Base-by-base conservation (phyloP, 352 stramenopile species). In the Globisporangium iwayamae region DNA sequence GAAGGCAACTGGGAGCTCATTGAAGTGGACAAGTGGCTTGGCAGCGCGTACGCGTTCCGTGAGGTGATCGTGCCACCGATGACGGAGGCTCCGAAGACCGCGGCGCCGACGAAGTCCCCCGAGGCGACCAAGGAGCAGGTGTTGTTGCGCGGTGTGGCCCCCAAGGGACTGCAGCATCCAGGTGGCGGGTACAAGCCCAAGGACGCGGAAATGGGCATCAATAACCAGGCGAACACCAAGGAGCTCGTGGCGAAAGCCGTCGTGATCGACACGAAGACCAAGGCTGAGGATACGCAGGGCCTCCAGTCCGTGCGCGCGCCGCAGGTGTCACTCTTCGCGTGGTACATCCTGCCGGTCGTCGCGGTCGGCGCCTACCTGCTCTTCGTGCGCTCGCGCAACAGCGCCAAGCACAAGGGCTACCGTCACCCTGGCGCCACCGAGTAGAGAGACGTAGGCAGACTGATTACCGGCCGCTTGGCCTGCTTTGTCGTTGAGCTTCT, bases 11-110 rank as follows among this genome's bases (percentile, higher is more conserved):
- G 85, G 85, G 69, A 84, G 56, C 56, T 85, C 43, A 62, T 87
- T 13, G 78, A 94, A 60, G 79, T 94, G 13, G 85, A 91, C 66
- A 86, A 90, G 66, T 91, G 83, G 85, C 69, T 94, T 22, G 70
- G 74, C 34, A 75, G 71, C 61, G 83, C 76, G 22, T 94, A 81
- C 66, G 76, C 64, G 13, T 94, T 84, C 65, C 74, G 72, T 32
- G 83, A 92, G 22, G 77, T 85, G n/a, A 61, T 60, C 22, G 68
- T 83, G 57, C 75, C 81, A 50, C 55, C 69, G 0, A 66, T 57
- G 13, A 77, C 73, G 9, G 30, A 62, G 36, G 57, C 69, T 20
- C 54, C 66, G 8, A 52, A 47, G 25, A 65, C 62, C 13, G 36
- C 48, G 48, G 30, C 60, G 13, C 66, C 66, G 8, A 59, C 54